Base-by-base conservation (phyloP, 2,329 filamentous ascomycete genomes). In the Diaporthe australafricana region DNA sequence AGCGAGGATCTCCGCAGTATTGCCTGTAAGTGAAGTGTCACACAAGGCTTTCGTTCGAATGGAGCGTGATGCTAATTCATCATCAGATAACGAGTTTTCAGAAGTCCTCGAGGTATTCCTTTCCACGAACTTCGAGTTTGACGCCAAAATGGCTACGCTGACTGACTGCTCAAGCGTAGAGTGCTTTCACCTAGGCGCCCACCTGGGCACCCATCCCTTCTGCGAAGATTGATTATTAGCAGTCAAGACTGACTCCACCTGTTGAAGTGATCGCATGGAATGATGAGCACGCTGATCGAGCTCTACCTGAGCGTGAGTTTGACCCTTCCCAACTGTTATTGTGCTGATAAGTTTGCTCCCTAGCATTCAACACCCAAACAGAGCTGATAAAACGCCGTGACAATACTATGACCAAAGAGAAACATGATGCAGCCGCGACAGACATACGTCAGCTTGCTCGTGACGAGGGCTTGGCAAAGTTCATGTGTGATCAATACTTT, bases 231-330 rank as follows among this genome's bases (percentile, higher is more conserved):
- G 14, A 17, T 22, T 5, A 62, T n/a, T 14, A 16, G 42, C 25
- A 48, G 6, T 40, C 20, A 32, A 6, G 22, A n/a, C 57, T 48
- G 57, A 63, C 25, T 22, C 6, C 5, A 16, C 20, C 6, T n/a
- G 20, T n/a, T 7, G 27, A n/a, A 62, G 57, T 78, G n/a, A 62
- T 79, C 32, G 70, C 72, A 35, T 78, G 75, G 73, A 78, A 77
- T n/a, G 60, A 75, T 17, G 72, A 75, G 20, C 67, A 78, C 60
- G 73, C 71, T 8, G 70, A 57, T 9, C 35, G 70, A 20, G 73
- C 74, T 20, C 68, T 77, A 53, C 74, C 76, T 70, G 55, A 73
- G 45, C 73, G 75, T 77, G 71, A 72, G 74, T 69, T 38, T 60
- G 25, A 16, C n/a, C 20, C 20, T 17, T 16, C 40, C 17, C 20